Conservation (phyloP, 139 green algal species). For the Micromonas pusilla region DNA sequence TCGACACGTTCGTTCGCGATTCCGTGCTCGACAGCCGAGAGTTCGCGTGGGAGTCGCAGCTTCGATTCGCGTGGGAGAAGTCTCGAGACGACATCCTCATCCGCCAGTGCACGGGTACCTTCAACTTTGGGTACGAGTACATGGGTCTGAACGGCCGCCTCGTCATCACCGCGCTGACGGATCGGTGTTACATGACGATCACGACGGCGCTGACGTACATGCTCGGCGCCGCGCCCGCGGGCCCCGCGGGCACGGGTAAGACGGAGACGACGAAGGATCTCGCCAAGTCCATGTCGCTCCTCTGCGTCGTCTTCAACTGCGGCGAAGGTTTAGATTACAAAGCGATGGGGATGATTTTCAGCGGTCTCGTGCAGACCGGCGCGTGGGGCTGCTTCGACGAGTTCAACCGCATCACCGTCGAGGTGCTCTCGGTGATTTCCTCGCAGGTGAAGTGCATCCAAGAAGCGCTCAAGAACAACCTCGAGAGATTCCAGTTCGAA, state of each 20-base stretch:
- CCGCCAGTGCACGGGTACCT: conserved; percentile 66
- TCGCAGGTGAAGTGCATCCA: conserved; percentile 53
- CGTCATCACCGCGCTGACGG: conserved; percentile 74
- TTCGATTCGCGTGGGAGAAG: conserved; percentile 74
- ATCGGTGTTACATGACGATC: conserved; percentile 83
- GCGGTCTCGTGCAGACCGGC: conserved; percentile 70
- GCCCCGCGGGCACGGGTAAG: conserved; percentile 72
- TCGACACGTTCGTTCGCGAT: conserved; percentile 72
- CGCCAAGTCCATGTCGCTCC: conserved; percentile 69
- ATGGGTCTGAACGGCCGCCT: conserved; percentile 76
- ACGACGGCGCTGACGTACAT: conserved; percentile 71
- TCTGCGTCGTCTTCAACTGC: conserved; percentile 86
- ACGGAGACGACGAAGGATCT: conserved; percentile 73
- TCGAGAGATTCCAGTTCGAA: conserved; percentile 76
- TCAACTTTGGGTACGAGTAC: conserved; percentile 76
- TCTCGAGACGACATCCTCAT: conserved; percentile 69
- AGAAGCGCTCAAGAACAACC: conserved; percentile 77
- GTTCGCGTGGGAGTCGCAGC: conserved; percentile 78
- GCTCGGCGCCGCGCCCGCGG: conserved; percentile 66
- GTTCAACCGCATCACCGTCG: conserved; percentile 81
- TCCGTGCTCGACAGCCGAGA: conserved; percentile 71
- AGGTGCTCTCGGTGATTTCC: conserved; percentile 66
- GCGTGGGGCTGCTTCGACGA: conserved; percentile 85
- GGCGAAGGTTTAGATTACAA: conserved; percentile 81
- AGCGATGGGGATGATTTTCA: conserved; percentile 78